These are phyloP conservation scores for Massarina eburnea DNA, from an alignment of 2,329 filamentous ascomycete genomes.

Conservation along the genomic window DNA sequence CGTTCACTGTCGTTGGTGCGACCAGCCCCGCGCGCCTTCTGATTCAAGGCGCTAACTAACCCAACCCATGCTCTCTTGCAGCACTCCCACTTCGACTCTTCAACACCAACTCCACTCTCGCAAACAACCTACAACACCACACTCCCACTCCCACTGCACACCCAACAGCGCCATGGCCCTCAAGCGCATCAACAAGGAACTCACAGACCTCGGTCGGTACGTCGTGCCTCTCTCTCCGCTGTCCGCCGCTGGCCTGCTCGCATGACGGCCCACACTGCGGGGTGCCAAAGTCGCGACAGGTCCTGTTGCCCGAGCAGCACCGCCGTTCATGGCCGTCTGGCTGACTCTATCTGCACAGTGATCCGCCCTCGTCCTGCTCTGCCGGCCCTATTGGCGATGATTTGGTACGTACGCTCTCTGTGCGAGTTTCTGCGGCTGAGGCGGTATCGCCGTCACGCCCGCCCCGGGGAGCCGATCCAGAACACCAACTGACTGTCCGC, in stretches of 20 bases:
- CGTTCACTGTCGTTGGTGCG: background rate
- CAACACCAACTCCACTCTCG: conserved; percentile 30
- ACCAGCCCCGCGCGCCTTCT: conserved; percentile 30
- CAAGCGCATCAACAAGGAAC: conserved; percentile 94
- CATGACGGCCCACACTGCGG: conserved; percentile 41
- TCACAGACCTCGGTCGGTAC: conserved; percentile 85
- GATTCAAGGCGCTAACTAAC: conserved; percentile 27
- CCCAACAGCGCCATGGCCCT: conserved; percentile 66
- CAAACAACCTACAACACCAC: conserved; percentile 13
- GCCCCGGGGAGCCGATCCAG: conserved; percentile 15
- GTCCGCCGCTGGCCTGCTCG: conserved; percentile 36
- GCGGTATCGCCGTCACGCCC: conserved; percentile 22
- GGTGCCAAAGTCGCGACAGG: conserved; percentile 23
- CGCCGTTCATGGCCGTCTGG: conserved; percentile 9
- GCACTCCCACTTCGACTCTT: conserved; percentile 42
- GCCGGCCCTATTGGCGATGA: conserved; percentile 96
- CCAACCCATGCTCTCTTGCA: conserved; percentile 32
- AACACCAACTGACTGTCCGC: conserved; percentile 31
- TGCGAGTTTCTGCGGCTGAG: conserved; percentile 32
- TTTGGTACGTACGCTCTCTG: conserved; percentile 70
- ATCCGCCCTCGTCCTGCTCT: conserved; percentile 98
- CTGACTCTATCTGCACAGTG: conserved; percentile 60
- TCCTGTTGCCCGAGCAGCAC: conserved; percentile 13
- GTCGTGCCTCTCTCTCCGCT: conserved; percentile 29
- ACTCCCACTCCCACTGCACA: conserved; percentile 17